Percentiles rank a stretch among this genome's conserved stretches.
These are phyloP conservation scores for Botrytis squamosa DNA, from an alignment of 2,329 filamentous ascomycete genomes.

Conservation along the genomic window DNA sequence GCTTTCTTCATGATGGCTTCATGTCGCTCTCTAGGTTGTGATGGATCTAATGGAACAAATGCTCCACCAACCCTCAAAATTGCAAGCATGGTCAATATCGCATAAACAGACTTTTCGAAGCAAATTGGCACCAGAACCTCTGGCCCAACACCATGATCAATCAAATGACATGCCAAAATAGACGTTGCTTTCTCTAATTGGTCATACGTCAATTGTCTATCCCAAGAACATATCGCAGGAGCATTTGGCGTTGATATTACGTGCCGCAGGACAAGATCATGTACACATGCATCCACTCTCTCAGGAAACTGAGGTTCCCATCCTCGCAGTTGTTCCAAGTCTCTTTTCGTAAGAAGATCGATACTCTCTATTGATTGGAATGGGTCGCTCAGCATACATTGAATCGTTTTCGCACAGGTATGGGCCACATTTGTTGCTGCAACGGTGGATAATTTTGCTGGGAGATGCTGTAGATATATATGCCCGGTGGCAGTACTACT, in stretches of 20 bases:
- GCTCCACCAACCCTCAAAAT: conserved; percentile 36
- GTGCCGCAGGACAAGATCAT: conserved; percentile 22
- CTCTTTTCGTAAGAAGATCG: conserved; percentile 12
- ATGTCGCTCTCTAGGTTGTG: conserved; percentile 8
- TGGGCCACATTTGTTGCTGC: conserved; percentile 17
- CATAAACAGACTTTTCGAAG: conserved; percentile 32
- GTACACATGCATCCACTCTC: conserved; percentile 20
- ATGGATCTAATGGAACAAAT: conserved; percentile 31
- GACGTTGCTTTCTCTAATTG: conserved; percentile 23
- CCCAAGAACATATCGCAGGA: conserved; percentile 29
- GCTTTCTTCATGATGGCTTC: conserved; percentile 20
- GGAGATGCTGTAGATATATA: conserved; percentile 33
- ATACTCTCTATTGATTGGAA: neutral
- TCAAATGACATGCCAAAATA: conserved; percentile 4
- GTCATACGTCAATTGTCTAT: conserved; percentile 28
- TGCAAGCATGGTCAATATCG: conserved; percentile 36
- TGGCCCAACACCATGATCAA: conserved; percentile 9
- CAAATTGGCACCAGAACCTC: conserved; percentile 27
- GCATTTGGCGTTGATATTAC: conserved; percentile 20
- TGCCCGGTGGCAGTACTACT: neutral
- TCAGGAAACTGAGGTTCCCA: conserved; percentile 25
- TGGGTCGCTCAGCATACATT: neutral
- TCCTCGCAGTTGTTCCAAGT: conserved; percentile 19
- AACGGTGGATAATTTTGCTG: conserved; percentile 1
- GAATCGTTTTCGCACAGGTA: conserved; percentile 1